Evolutionary conservation across 140 eudicot species (phyloP).

Genomic region (Cichorium intybus): DNA sequence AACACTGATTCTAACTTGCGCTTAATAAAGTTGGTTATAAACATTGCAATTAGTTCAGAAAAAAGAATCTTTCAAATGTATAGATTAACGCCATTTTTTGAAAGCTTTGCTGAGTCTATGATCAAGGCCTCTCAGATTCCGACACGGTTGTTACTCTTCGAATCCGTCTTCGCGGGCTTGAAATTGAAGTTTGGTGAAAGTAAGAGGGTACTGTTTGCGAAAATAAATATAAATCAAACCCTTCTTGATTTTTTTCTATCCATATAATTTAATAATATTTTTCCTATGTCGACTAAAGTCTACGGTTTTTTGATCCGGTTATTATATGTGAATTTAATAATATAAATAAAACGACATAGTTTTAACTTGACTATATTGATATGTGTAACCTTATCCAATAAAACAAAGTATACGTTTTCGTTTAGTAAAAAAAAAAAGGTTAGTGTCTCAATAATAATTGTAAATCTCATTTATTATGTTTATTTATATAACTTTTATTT

Average conservation of each 20-base stretch:
- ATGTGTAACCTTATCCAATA: too few relatives aligned
- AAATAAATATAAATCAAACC: background rate
- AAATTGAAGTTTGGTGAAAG: slow-evolving; percentile 13
- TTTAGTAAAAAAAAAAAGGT: too few relatives aligned
- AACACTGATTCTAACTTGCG: slow-evolving; percentile 53
- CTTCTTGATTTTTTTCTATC: background rate
- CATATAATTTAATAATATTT: background rate
- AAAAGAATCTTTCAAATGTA: background rate
- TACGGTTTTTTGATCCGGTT: background rate
- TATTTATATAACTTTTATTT: too few relatives aligned
- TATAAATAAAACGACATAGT: too few relatives aligned
- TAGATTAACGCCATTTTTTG: slow-evolving; percentile 20
- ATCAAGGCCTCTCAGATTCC: slow-evolving; percentile 5
- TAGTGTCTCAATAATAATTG: too few relatives aligned
- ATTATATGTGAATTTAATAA: too few relatives aligned
- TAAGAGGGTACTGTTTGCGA: slow-evolving; percentile 13
- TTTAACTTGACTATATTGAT: too few relatives aligned
- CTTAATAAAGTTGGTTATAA: slow-evolving; percentile 41
- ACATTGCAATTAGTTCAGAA: slow-evolving; percentile 37
- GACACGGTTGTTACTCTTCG: background rate
- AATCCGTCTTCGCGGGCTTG: slow-evolving; percentile 30
- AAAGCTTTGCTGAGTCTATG: slow-evolving; percentile 3
- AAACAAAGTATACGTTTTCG: too few relatives aligned
- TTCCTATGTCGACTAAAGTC: background rate
- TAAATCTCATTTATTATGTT: too few relatives aligned